A percentile compares a stretch with the other conserved stretches of the same genome.
Evolutionary conservation across 306 rosid species (phyloP).

Genomic region (Astragalus membranaceus): DNA sequence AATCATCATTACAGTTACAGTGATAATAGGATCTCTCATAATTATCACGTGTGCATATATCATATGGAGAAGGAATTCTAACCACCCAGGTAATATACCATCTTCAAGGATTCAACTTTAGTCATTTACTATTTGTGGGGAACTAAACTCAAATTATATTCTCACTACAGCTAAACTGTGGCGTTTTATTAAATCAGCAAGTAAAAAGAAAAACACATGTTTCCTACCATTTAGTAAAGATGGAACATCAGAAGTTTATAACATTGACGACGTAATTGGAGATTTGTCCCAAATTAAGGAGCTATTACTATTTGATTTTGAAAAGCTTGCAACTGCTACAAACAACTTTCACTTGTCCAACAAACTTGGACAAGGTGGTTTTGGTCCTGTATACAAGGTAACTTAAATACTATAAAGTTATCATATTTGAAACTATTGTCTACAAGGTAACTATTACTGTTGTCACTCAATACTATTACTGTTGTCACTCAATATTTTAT

Average conservation of each 20-base stretch:
- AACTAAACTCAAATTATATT: not conserved
- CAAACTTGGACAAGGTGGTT: slow-evolving; percentile 26
- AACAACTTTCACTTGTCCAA: not conserved
- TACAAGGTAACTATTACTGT: too few species aligned
- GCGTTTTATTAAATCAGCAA: not conserved
- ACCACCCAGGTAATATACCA: not conserved
- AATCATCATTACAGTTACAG: not conserved
- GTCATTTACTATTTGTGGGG: not conserved
- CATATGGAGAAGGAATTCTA: not conserved
- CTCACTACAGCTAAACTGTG: not conserved
- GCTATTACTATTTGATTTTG: not conserved
- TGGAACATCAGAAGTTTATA: not conserved
- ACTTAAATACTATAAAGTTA: not conserved
- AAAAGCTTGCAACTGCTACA: slow-evolving; percentile 7
- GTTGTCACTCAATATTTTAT: not conserved
- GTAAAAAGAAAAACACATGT: not conserved
- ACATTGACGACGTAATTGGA: not conserved
- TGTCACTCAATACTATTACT: too few species aligned
- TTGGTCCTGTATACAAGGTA: slow-evolving; percentile 23
- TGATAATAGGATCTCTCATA: not conserved
- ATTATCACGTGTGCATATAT: not conserved
- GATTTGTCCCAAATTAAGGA: slow-evolving; percentile 1
- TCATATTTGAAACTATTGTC: not conserved
- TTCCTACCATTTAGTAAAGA: not conserved
- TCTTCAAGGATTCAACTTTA: not conserved